Conservation (phyloP, 805 yeast species). For the Candida ovalis region DNA sequence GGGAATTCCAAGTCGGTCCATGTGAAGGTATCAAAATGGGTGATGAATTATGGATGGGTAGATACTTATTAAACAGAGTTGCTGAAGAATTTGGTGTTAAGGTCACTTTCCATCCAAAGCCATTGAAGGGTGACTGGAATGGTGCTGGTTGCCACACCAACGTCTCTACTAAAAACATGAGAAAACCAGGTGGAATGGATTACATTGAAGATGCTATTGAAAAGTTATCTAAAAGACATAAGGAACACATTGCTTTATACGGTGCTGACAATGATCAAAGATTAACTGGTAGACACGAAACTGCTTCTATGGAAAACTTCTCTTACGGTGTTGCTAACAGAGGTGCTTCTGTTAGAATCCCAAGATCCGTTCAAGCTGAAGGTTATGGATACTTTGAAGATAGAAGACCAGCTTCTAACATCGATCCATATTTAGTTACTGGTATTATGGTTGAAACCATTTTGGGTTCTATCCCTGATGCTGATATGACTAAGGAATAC, state of each 20-base stretch:
- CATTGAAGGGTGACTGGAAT: conserved; percentile 98
- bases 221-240: conserved; percentile 92
- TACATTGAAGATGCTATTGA: conserved; percentile 88
- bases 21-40: conserved; percentile 95
- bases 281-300: conserved; percentile 98
- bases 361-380: conserved; percentile 97
- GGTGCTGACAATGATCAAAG: conserved; percentile 95
- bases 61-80: conserved; percentile 87
- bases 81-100: conserved; percentile 99
- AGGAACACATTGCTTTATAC: conserved; percentile 90
- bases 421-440: conserved; percentile 97
- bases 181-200: conserved; percentile 95
- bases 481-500: conserved; percentile 88
- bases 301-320: conserved; percentile 89
- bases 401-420: conserved; percentile 99
- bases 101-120: conserved; percentile 99
- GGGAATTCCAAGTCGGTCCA: conserved; percentile 99
- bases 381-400: conserved; percentile 99
- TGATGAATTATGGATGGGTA: conserved; percentile 94
- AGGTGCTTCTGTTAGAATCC: conserved; percentile 98
- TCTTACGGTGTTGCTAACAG: conserved; percentile 99
- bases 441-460: conserved; percentile 98
- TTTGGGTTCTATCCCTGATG: conserved; percentile 90
- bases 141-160: conserved; percentile 99
- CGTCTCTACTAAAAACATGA: conserved; percentile 90